Base-by-base conservation (phyloP, 2,329 filamentous ascomycete genomes). In the Dryadomyces quercivorus region DNA sequence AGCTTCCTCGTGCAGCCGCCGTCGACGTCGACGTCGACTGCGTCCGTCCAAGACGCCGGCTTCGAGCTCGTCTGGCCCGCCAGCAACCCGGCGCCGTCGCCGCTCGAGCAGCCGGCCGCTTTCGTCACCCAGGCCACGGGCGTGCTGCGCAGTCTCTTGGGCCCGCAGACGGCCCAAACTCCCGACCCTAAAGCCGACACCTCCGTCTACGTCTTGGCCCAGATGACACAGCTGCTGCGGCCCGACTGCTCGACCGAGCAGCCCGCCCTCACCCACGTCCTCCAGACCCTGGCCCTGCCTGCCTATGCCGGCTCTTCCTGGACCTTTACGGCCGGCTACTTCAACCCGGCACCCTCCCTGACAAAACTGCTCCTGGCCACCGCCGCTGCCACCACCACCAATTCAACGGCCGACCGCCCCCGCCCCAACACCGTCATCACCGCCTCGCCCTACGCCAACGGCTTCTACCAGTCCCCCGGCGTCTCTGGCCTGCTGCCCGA, bases 271-370 rank as follows among this genome's bases (percentile, higher is more conserved):
- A 88, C 82, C 0, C 79, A 80, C 48, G 78, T 97, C 43, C 77
- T 97, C 3, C 77, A 78, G 46, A 79, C 78, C 1, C 76, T 96
- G 3, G 76, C 84, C 0, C 70, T 68, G 0, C 77, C 85, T 0
- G 71, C 76, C 6, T 86, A 88, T 62, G 72, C 75, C 10, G 77
- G 80, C 38, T 87, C 86, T 0, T 85, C 82, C 15, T 98, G 93
- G 93, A 93, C 89, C 0, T 97, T 98, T 67, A 97, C 93, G 1
- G 93, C 93, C 0, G 93, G 93, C 52, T 98, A 98, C 72, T 98
- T 98, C 73, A 98, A 98, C 72, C 95, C 95, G 55, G 90, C 90
- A 7, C 86, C 90, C 0, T 82, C 84, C 4, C 80, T 97, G 20
- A 91, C 88, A 2, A 80, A 84, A 43, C 78, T 95, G 0, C 75